Percentiles rank a stretch among this genome's conserved stretches.
Evolutionary conservation across 129 eudicot species (phyloP).

Genomic region (Centrapalus pauciflorus): DNA sequence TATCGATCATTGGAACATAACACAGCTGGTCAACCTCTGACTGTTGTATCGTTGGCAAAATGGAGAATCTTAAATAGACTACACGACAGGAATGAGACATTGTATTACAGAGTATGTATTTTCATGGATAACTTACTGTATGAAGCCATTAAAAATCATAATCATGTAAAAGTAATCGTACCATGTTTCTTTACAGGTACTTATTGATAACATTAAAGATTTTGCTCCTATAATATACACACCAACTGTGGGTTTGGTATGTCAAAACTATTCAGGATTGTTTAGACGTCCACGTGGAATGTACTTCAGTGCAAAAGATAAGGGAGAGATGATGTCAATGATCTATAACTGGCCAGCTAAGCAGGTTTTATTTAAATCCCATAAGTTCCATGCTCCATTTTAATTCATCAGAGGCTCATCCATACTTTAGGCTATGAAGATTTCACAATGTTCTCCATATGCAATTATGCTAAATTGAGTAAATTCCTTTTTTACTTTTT

Average conservation of each 20-base stretch:
- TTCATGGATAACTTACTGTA: constrained; percentile 11
- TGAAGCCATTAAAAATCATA: not conserved
- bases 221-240: constrained; percentile 98
- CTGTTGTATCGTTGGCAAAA: constrained; percentile 66
- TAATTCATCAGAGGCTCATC: no score
- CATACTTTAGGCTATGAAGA: not conserved
- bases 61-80: constrained; percentile 98
- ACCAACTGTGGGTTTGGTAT: constrained; percentile 96
- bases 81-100: constrained; percentile 96
- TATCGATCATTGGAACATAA: constrained; percentile 82
- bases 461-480: not conserved
- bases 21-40: constrained; percentile 69
- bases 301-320: constrained; percentile 99
- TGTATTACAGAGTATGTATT: constrained; percentile 84
- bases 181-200: constrained; percentile 53
- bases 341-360: constrained; percentile 96
- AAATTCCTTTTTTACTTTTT: not conserved
- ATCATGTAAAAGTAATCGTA: not conserved
- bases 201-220: constrained; percentile 84
- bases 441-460: not conserved
- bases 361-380: constrained; percentile 40
- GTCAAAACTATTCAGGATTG: constrained; percentile 98
- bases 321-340: constrained; percentile 99
- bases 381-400: not conserved
- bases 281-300: constrained; percentile 99